Percentiles rank a stretch among this genome's conserved stretches.
Evolutionary conservation across 2,329 filamentous ascomycete species (phyloP).

Genomic region (Cercospora sesami): DNA sequence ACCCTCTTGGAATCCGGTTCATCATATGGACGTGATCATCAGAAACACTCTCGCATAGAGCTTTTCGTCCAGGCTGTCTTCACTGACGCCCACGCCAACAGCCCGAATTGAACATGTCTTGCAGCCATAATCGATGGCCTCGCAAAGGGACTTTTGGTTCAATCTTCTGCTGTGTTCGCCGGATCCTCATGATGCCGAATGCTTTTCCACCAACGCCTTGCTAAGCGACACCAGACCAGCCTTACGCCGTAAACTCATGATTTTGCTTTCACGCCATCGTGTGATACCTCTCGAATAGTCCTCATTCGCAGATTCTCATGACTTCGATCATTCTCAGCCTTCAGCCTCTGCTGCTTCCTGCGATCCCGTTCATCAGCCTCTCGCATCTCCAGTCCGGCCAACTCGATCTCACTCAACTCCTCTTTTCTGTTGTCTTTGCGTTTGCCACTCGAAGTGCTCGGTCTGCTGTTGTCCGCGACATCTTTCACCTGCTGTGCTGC

Average conservation of each 20-base stretch:
- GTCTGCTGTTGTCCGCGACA: slow-evolving; percentile 11
- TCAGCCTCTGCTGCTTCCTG: slow-evolving; percentile 27
- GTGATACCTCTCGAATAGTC: slow-evolving; percentile 16
- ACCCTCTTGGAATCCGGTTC: neutral
- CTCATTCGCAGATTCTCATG: slow-evolving; percentile 17
- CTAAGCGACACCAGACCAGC: neutral
- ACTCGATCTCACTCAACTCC: slow-evolving; percentile 36
- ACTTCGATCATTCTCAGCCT: slow-evolving; percentile 9
- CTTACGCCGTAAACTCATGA: slow-evolving; percentile 3
- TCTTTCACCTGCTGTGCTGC: slow-evolving; percentile 32
- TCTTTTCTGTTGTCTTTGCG: slow-evolving; percentile 30
- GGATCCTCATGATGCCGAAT: neutral
- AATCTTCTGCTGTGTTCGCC: neutral
- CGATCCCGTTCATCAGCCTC: slow-evolving; percentile 37
- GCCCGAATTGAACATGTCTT: neutral
- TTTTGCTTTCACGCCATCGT: slow-evolving; percentile 16
- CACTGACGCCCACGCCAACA: neutral
- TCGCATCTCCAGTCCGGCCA: slow-evolving; percentile 39
- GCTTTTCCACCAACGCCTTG: slow-evolving; percentile 10
- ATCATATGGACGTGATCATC: neutral
- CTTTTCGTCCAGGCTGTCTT: neutral
- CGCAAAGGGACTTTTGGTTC: neutral
- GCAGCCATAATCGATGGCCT: neutral
- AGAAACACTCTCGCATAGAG: neutral
- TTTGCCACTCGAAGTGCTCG: slow-evolving; percentile 13